Conservation (phyloP, 495 filamentous ascomycete genomes). For the Hyaloscypha hepaticicola region DNA sequence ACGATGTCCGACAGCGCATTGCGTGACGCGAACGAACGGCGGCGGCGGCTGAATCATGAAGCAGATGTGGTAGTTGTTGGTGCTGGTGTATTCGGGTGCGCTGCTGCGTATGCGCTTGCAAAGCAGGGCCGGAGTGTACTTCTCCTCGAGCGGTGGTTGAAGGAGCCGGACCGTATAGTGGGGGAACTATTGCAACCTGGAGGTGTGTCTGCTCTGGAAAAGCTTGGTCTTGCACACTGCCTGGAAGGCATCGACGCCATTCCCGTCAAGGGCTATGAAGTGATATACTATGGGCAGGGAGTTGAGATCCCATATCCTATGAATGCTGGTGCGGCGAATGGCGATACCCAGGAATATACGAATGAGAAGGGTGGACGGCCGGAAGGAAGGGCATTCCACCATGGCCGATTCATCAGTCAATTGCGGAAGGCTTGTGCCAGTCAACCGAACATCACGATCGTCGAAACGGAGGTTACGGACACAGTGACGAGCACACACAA, state of each 20-base stretch:
- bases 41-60: constrained; percentile 52
- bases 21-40: constrained; percentile 31
- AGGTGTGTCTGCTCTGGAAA: constrained; percentile 76
- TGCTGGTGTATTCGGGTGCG: constrained; percentile 86
- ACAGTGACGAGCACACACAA: constrained; percentile 58
- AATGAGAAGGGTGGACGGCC: constrained; percentile 42
- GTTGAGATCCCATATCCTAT: constrained; percentile 76
- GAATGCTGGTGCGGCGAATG: constrained; percentile 27
- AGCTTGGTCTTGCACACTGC: constrained; percentile 76
- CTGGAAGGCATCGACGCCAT: constrained; percentile 89
- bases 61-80: constrained; percentile 87
- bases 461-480: constrained; percentile 68
- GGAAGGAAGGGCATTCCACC: constrained; percentile 74
- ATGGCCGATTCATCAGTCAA: constrained; percentile 79
- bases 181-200: constrained; percentile 95
- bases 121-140: constrained; percentile 87
- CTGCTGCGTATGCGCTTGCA: constrained; percentile 76
- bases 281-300: constrained; percentile 75
- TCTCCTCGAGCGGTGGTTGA: constrained; percentile 84
- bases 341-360: constrained; percentile 17
- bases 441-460: constrained; percentile 69
- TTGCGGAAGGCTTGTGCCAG: constrained; percentile 63
- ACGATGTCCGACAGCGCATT: constrained; percentile 16
- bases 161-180: constrained; percentile 95
- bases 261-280: constrained; percentile 77